Evolutionary conservation across 1,284 basidiomycete species (phyloP).

Genomic region (Puccinia hordei): DNA sequence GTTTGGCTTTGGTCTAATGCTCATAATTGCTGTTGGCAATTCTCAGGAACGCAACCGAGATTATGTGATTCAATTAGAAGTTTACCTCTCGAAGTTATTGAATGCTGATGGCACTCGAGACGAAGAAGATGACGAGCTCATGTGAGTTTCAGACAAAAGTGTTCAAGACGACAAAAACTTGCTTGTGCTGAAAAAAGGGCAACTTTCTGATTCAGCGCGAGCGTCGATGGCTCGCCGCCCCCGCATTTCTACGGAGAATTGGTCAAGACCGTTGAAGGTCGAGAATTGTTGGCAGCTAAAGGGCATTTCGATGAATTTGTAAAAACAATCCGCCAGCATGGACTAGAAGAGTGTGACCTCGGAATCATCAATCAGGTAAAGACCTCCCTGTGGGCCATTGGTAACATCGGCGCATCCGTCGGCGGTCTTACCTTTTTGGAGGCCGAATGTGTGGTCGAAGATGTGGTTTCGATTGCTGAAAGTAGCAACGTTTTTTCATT

Average conservation of each 20-base stretch:
- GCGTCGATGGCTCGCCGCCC: slow-evolving; percentile 83
- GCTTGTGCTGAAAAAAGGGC: slow-evolving; percentile 12
- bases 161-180: not conserved
- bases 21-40: not conserved
- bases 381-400: slow-evolving; percentile 94
- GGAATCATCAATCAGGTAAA: slow-evolving; percentile 86
- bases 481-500: slow-evolving; percentile 85
- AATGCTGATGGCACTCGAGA: slow-evolving; percentile 65
- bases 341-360: slow-evolving; percentile 76
- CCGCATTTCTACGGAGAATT: slow-evolving; percentile 97
- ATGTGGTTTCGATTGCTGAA: slow-evolving; percentile 86
- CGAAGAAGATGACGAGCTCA: slow-evolving; percentile 66
- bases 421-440: slow-evolving; percentile 91
- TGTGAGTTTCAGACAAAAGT: slow-evolving; percentile 14
- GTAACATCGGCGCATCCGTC: slow-evolving; percentile 86
- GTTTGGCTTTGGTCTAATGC: not conserved
- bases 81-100: slow-evolving; percentile 77
- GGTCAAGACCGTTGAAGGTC: slow-evolving; percentile 91
- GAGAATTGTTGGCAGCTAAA: slow-evolving; percentile 81
- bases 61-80: slow-evolving; percentile 83
- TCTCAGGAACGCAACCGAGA: slow-evolving; percentile 77
- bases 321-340: slow-evolving; percentile 83
- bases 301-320: slow-evolving; percentile 90
- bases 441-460: slow-evolving; percentile 86
- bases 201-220: slow-evolving; percentile 9